Evolutionary conservation across 192 early-diverging fungal genomes (phyloP), one percentile per base, ranked within the genome.

Genomic region (Entomortierella lignicola): DNA sequence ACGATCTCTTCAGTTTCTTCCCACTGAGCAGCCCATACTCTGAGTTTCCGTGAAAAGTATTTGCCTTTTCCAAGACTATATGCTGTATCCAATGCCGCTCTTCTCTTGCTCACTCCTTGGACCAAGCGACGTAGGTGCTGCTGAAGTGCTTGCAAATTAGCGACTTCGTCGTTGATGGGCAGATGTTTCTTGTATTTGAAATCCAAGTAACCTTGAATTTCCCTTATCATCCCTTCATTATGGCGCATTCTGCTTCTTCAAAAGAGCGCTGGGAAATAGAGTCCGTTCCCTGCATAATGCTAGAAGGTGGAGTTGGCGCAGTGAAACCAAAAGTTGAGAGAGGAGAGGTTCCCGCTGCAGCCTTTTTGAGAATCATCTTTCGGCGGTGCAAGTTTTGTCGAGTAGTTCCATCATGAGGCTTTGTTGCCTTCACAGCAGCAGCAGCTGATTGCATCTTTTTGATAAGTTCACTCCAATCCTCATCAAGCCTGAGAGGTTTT

Each of bases 11-110:
- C 57, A n/a, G 25, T 59, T 4, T 59, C 32, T 31, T 32, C 32
- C 57, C 57, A 59, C 20, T 59, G 57, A 37, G 30, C 34, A 39
- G n/a, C 57, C 59, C 59, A 60, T 60, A 26, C n/a, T n/a, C n/a
- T n/a, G n/a, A n/a, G n/a, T n/a, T n/a, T n/a, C n/a, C n/a, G n/a
- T n/a, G n/a, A n/a, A n/a, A n/a, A n/a, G n/a, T n/a, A n/a, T n/a
- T n/a, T n/a, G n/a, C n/a, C n/a, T n/a, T n/a, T n/a, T n/a, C n/a
- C n/a, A n/a, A n/a, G n/a, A n/a, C n/a, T n/a, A n/a, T n/a, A n/a
- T n/a, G n/a, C n/a, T n/a, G n/a, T n/a, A n/a, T n/a, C n/a, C n/a
- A n/a, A n/a, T n/a, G n/a, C n/a, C n/a, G n/a, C n/a, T n/a, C n/a
- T n/a, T n/a, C n/a, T n/a, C n/a, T 50, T 50, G 47, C 47, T 50